phyloP scores from a whole-genome alignment of 257 asterid species.

The Verbena officinalis region DNA sequence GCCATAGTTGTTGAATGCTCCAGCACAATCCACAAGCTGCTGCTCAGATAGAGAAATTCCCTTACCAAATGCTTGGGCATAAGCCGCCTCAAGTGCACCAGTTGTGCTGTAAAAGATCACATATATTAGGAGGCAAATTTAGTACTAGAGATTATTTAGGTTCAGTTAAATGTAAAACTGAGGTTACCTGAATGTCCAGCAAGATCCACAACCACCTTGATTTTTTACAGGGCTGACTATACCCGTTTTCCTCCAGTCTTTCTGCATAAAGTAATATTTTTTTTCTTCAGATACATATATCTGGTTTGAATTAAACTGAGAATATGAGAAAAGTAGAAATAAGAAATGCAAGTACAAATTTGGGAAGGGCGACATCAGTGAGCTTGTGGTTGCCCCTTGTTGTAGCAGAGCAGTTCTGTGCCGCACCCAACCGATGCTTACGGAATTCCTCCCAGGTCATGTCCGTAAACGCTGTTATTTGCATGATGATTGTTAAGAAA shows the following conservation, averaged over 20 bases:
- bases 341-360: conserved; percentile 48
- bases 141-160: neutral
- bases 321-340: neutral
- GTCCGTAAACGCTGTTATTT: conserved; percentile 74
- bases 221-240: conserved; percentile 86
- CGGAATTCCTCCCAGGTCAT: conserved; percentile 97
- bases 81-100: conserved; percentile 98
- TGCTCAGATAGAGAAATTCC: conserved; percentile 86
- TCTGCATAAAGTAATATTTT: too few species aligned
- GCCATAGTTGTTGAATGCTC: conserved; percentile 87
- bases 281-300: too few species aligned
- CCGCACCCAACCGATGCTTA: conserved; percentile 74
- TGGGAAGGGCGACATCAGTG: conserved; percentile 58
- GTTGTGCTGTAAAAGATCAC: conserved; percentile 66
- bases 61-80: conserved; percentile 79
- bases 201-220: conserved; percentile 95
- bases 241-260: conserved; percentile 89
- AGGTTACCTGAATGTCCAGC: conserved; percentile 96
- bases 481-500: neutral
- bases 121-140: neutral
- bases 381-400: conserved; percentile 75
- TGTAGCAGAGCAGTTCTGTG: conserved; percentile 99
- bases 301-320: too few species aligned
- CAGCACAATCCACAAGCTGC: conserved; percentile 99
- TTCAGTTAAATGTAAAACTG: conserved; percentile 6